A percentile compares a stretch with the other conserved stretches of the same genome.
Conservation (phyloP, 2,329 filamentous ascomycete species). For the Cladosporium oxysporum region DNA sequence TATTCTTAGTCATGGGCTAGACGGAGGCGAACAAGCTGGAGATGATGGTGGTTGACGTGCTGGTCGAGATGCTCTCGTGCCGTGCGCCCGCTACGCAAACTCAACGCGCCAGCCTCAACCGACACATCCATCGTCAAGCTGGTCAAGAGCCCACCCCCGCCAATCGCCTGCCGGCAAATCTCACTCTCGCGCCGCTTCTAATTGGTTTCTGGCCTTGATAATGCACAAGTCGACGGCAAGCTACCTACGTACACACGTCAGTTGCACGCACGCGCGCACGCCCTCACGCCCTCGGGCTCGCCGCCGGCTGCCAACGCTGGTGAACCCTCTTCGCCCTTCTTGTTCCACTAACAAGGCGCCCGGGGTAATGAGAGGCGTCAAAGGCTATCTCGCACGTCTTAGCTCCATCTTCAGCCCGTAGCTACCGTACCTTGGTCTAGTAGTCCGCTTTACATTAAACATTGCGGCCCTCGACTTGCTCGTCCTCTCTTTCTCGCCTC, state of each 20-base stretch:
- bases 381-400: not conserved
- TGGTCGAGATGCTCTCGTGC: not conserved
- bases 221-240: not conserved
- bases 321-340: not conserved
- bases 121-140: not conserved
- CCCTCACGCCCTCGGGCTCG: constrained; percentile 2
- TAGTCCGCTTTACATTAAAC: constrained; percentile 9
- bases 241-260: constrained; percentile 4
- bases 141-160: not conserved
- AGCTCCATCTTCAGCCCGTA: constrained; percentile 9
- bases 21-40: no score
- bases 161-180: not conserved
- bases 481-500: not conserved
- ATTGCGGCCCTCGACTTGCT: not conserved
- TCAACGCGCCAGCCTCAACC: constrained; percentile 6
- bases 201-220: constrained; percentile 5
- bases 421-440: not conserved
- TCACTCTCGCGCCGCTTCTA: not conserved
- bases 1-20: not conserved
- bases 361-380: constrained; percentile 3
- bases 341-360: constrained; percentile 1
- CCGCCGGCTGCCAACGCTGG: not conserved
- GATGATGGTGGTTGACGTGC: not conserved
- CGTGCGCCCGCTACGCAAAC: constrained; percentile 12
- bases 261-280: not conserved